Conservation (phyloP, 2,329 filamentous ascomycete species). For the Fusarium miscanthi region DNA sequence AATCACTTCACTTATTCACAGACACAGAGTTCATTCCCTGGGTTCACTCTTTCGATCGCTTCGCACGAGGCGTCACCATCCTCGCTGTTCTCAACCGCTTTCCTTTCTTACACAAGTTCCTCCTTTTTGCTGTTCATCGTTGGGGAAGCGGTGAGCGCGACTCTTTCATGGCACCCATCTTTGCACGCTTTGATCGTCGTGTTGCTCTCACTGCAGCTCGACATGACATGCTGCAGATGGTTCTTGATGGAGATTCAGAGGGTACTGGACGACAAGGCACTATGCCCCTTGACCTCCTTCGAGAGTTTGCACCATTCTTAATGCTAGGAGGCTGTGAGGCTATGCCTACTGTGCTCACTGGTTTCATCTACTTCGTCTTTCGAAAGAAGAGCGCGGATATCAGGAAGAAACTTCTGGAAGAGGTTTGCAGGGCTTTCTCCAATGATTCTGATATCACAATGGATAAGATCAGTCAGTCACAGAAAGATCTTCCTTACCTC, state of each 20-base stretch:
- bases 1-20: neutral
- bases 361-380: neutral
- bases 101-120: neutral
- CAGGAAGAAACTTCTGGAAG: neutral
- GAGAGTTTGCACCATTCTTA: neutral
- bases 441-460: neutral
- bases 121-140: neutral
- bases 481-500: neutral
- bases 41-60: neutral
- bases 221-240: conserved; percentile 2
- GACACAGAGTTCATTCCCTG: neutral
- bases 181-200: neutral
- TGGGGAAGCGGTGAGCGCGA: conserved; percentile 1
- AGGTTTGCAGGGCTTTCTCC: neutral
- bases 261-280: neutral
- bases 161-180: neutral
- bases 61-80: neutral
- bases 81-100: neutral
- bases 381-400: neutral
- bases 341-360: neutral
- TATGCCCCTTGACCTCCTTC: neutral
- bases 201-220: neutral
- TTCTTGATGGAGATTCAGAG: neutral
- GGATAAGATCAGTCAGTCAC: neutral
- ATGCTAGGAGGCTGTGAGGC: neutral